Percentiles rank a stretch among this genome's conserved stretches.
Conservation (phyloP, 225 moss, liverwort and hornwort species). For the Straminergon stramineum region DNA sequence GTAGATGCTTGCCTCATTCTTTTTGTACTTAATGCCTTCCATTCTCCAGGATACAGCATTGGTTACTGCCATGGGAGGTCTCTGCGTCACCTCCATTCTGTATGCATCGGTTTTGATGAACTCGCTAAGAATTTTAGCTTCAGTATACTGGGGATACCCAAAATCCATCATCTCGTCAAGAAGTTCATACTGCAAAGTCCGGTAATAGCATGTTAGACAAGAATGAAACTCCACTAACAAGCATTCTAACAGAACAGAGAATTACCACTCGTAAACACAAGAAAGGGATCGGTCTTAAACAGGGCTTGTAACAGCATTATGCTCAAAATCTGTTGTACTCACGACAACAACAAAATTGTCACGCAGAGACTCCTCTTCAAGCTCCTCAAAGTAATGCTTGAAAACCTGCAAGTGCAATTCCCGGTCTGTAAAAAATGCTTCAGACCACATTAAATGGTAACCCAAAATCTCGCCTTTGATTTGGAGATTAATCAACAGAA, state of each 20-base stretch:
- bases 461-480: not conserved
- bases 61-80: constrained; percentile 98
- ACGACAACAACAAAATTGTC: constrained; percentile 99
- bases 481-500: not conserved
- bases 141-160: constrained; percentile 96
- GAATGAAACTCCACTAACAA: not conserved
- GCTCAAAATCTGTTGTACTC: constrained; percentile 22
- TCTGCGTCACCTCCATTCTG: constrained; percentile 88
- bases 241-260: constrained; percentile 6
- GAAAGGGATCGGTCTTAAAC: not conserved
- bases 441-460: not conserved
- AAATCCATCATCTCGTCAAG: constrained; percentile 99
- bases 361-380: constrained; percentile 95
- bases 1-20: constrained; percentile 67
- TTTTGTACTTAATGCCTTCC: constrained; percentile 99
- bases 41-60: constrained; percentile 99
- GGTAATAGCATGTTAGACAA: not conserved
- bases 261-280: not conserved
- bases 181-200: constrained; percentile 76
- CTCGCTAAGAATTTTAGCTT: constrained; percentile 94
- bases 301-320: not conserved
- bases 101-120: constrained; percentile 98
- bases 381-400: constrained; percentile 97
- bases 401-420: constrained; percentile 54
- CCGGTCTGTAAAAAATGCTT: not conserved